Evolutionary conservation across 257 asterid species (phyloP), one percentile per base, ranked within the genome.

Genomic region (Salvia rosmarinus): DNA sequence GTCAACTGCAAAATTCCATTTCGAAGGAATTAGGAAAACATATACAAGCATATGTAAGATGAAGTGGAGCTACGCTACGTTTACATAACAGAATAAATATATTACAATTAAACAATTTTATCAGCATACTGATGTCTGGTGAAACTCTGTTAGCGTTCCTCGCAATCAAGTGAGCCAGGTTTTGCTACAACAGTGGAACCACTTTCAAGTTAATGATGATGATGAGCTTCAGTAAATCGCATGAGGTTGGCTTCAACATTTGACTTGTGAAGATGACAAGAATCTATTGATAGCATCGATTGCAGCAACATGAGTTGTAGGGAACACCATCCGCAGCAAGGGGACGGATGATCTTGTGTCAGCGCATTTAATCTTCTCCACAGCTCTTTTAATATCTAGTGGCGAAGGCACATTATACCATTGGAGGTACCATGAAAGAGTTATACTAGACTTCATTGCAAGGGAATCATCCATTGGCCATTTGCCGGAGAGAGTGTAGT

Each of bases 391-490:
- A 46, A 91, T 77, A 62, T 80, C 89, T 9, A 69, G 51, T 8
- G 89, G 77, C 9, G 93, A 70, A 32, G 99, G 96, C 57, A 91
- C 85, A 17, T 64, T 63, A 75, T 88, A 82, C 99, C 99, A 94
- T 43, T 83, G 90, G 58, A 94, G 86, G 72, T 91, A 89, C 96
- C 96, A 89, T 3, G 99, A 89, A 63, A 94, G 92, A 30, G 79
- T 49, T 8, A 75, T 70, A 6, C 82, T 68, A 0, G 81, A 78
- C 80, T 82, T 83, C 74, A 61, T 71, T 34, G 66, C 75, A 64
- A 0, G 17, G 25, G 78, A 55, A 76, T 81, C 81, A 44, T 74
- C 69, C 40, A 58, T 42, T 49, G 96, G 96, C 98, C 96, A 94
- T 57, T 62, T 74, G 3, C 92, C 95, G 9, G 86, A 78, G 46